phyloP scores from a whole-genome alignment of 192 early-diverging fungal species.

The Backusella westeae region DNA sequence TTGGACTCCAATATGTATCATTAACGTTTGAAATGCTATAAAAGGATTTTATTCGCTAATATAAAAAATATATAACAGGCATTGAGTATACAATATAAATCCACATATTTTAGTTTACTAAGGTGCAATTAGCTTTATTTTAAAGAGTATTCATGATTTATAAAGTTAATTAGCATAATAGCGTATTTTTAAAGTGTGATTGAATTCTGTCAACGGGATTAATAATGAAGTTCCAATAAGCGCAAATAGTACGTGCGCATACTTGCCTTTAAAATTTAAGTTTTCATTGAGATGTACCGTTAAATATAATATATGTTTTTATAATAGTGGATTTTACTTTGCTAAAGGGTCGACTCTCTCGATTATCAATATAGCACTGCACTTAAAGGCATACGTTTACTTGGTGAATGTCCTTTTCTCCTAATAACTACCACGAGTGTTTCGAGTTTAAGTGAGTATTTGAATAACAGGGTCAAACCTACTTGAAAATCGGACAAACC shows the following conservation, averaged over 20 bases:
- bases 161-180: not conserved
- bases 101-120: not conserved
- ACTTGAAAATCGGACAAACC: too few species aligned
- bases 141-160: not conserved
- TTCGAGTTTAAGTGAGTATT: too few species aligned
- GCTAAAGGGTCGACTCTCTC: not conserved
- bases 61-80: not conserved
- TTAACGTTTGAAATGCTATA: too few species aligned
- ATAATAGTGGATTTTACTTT: too few species aligned
- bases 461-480: not conserved
- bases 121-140: not conserved
- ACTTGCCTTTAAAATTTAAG: too few species aligned
- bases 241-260: too few species aligned
- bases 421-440: not conserved
- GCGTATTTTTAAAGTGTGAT: not conserved
- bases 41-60: too few species aligned
- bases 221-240: not conserved
- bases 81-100: not conserved
- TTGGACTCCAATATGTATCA: too few species aligned
- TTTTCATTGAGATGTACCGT: too few species aligned
- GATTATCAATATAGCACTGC: not conserved
- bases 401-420: not conserved
- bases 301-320: too few species aligned
- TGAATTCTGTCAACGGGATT: not conserved
- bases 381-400: not conserved